Conservation (phyloP, 2,329 filamentous ascomycete genomes). For the Clarireedia hainanense region DNA sequence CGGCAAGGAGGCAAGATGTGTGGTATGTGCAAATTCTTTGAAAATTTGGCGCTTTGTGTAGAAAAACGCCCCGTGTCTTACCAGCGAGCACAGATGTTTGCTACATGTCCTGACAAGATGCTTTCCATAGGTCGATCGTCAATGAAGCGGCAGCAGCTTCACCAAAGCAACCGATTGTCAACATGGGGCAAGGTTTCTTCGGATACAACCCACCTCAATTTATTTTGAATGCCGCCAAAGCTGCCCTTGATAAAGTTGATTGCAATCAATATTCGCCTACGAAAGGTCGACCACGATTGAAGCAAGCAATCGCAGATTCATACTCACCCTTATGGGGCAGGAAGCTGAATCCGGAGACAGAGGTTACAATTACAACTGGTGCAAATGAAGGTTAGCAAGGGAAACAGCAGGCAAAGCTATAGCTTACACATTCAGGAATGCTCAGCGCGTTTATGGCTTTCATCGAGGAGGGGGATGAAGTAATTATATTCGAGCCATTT, state of each 20-base stretch:
- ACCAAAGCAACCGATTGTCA: conserved; percentile 56
- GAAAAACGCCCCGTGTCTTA: not conserved
- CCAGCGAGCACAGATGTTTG: not conserved
- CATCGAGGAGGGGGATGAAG: conserved; percentile 87
- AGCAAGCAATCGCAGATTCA: conserved; percentile 85
- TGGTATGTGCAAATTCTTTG: conserved; percentile 36
- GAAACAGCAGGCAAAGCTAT: not conserved
- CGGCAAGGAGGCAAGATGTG: conserved; percentile 48
- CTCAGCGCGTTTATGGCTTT: conserved; percentile 97
- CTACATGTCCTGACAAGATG: not conserved
- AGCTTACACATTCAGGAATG: conserved; percentile 52
- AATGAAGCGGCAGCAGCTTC: conserved; percentile 58
- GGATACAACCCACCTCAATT: conserved; percentile 93
- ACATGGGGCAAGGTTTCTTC: conserved; percentile 65
- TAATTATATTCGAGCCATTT: conserved; percentile 97
- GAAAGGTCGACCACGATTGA: conserved; percentile 82
- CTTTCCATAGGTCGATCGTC: conserved; percentile 48
- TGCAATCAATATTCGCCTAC: conserved; percentile 99
- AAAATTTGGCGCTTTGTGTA: not conserved
- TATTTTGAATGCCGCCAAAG: conserved; percentile 84
- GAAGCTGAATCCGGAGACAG: conserved; percentile 75
- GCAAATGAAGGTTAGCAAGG: conserved; percentile 60
- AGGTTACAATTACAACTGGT: conserved; percentile 90
- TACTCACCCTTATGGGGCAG: conserved; percentile 87
- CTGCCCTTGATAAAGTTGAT: conserved; percentile 81